Conservation (phyloP, 1,139 yeast genomes). For the Candida sanyaensis region DNA sequence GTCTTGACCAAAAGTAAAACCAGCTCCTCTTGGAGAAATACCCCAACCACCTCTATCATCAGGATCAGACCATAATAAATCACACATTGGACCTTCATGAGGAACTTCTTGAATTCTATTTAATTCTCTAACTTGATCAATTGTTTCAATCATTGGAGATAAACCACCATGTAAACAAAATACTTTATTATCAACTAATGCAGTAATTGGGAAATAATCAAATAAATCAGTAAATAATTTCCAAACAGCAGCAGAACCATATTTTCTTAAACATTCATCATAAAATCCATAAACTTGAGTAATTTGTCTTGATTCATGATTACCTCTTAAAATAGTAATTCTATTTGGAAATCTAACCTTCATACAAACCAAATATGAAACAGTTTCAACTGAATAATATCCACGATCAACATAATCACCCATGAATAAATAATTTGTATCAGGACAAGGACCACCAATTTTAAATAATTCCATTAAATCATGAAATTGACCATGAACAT, state of each 20-base stretch:
- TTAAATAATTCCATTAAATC: conserved; percentile 89
- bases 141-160: conserved; percentile 87
- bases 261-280: conserved; percentile 94
- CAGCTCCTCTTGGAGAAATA: conserved; percentile 97
- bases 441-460: conserved; percentile 92
- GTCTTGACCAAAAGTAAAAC: conserved; percentile 67
- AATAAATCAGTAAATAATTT: conserved; percentile 70
- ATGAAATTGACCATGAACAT: conserved; percentile 97
- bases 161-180: conserved; percentile 97
- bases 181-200: conserved; percentile 84
- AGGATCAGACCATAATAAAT: conserved; percentile 95
- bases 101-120: conserved; percentile 96
- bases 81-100: conserved; percentile 99
- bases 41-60: conserved; percentile 98
- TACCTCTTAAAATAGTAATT: conserved; percentile 91
- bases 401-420: conserved; percentile 99
- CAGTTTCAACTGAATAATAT: conserved; percentile 88
- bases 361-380: conserved; percentile 86
- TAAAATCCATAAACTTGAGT: conserved; percentile 98
- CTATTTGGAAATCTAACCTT: conserved; percentile 93
- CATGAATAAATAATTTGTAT: conserved; percentile 72
- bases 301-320: conserved; percentile 96
- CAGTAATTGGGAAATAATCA: conserved; percentile 93
- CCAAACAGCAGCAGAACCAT: conserved; percentile 97
- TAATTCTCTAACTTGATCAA: conserved; percentile 85